Evolutionary conservation across 352 stramenopile genomes (phyloP).

Genomic region (Phytophthora foliorum): DNA sequence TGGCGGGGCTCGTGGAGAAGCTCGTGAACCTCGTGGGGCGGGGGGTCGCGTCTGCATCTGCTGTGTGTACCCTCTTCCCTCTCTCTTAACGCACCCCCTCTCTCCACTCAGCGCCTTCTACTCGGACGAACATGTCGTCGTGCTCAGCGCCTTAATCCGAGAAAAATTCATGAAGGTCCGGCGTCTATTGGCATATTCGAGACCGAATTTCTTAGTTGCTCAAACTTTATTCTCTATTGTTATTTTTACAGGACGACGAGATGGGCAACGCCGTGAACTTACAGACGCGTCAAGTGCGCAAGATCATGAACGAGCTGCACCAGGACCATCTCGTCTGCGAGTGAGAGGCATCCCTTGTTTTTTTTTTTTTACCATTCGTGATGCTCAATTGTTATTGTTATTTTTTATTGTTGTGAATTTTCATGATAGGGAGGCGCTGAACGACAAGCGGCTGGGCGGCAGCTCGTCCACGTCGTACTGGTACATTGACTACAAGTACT

Average conservation of each 20-base stretch:
- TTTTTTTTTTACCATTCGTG: background rate
- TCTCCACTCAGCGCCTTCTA: conserved; percentile 78
- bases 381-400: conserved; percentile 2
- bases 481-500: conserved; percentile 95
- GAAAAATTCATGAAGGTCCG: conserved; percentile 90
- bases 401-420: background rate
- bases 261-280: conserved; percentile 91
- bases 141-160: conserved; percentile 84
- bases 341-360: conserved; percentile 43
- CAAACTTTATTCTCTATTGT: conserved; percentile 4
- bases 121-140: conserved; percentile 89
- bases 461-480: conserved; percentile 91
- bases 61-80: background rate
- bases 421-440: conserved; percentile 77
- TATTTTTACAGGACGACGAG: conserved; percentile 72
- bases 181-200: background rate
- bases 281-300: conserved; percentile 89
- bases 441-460: conserved; percentile 87
- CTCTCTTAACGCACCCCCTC: background rate
- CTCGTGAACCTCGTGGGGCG: conserved; percentile 86
- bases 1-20: conserved; percentile 90
- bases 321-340: conserved; percentile 89
- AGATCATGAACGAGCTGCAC: conserved; percentile 91
- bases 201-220: conserved; percentile 12
- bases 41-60: conserved; percentile 38